phyloP scores from a whole-genome alignment of 805 yeast genomes.

The Kregervanrija delftensis region DNA sequence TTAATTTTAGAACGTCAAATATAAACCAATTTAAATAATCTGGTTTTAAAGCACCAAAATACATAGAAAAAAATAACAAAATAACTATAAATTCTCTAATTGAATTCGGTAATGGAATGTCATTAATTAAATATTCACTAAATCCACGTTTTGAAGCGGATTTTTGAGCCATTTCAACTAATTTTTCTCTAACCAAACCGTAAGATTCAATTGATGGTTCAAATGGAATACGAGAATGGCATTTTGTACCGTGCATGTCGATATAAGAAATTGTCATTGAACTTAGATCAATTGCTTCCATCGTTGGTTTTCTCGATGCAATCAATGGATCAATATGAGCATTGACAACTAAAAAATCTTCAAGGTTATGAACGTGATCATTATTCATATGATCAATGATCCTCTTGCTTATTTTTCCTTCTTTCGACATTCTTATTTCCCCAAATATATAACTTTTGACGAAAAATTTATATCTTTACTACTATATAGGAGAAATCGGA shows the following conservation, averaged over 20 bases:
- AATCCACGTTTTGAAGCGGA: conserved; percentile 59
- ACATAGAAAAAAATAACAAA: conserved; percentile 1
- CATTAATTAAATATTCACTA: conserved; percentile 34
- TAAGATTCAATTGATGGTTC: conserved; percentile 40
- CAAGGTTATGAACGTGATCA: conserved; percentile 64
- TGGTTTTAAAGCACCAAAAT: conserved; percentile 10
- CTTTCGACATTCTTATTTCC: neutral
- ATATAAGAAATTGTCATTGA: conserved; percentile 36
- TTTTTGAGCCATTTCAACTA: conserved; percentile 68
- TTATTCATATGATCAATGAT: conserved; percentile 76
- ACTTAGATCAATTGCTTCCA: conserved; percentile 40
- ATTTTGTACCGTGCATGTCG: conserved; percentile 27
- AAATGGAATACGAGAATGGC: conserved; percentile 32
- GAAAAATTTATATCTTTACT: no score
- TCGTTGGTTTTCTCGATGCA: conserved; percentile 29
- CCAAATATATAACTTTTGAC: neutral
- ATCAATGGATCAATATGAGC: conserved; percentile 22
- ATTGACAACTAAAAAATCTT: conserved; percentile 65
- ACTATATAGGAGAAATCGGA: no score
- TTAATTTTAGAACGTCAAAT: conserved; percentile 3
- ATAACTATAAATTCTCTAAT: conserved; percentile 35
- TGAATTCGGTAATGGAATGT: conserved; percentile 22
- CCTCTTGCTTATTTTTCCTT: conserved; percentile 22
- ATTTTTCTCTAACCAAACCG: conserved; percentile 43
- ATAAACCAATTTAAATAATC: conserved; percentile 2